Percentiles rank a stretch among this genome's conserved stretches.
phyloP scores from a whole-genome alignment of 2,329 filamentous ascomycete species.

The Cladosporium sp. region DNA sequence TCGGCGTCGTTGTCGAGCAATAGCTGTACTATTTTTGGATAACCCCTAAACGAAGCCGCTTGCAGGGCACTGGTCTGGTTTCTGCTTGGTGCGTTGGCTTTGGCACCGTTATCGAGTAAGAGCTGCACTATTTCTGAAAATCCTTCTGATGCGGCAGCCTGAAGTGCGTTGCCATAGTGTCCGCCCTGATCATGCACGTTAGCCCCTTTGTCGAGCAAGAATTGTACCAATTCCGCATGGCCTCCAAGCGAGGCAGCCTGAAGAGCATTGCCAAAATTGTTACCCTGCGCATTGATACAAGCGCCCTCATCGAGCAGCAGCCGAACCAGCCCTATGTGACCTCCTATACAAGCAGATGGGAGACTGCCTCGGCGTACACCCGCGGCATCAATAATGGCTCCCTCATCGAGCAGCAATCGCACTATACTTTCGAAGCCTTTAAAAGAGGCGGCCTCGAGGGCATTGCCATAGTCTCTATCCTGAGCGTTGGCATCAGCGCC shows the following conservation, averaged over 20 bases:
- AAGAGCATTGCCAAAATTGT: slow-evolving; percentile 12
- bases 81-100: slow-evolving; percentile 13
- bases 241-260: slow-evolving; percentile 13
- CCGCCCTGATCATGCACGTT: slow-evolving; percentile 13
- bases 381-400: background rate
- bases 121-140: slow-evolving; percentile 9
- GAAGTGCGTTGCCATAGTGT: slow-evolving; percentile 12
- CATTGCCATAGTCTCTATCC: background rate
- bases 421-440: no score
- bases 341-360: no score
- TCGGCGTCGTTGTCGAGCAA: slow-evolving; percentile 15
- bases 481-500: background rate
- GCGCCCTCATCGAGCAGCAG: slow-evolving; percentile 17
- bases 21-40: slow-evolving; percentile 13
- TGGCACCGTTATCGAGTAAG: slow-evolving; percentile 12
- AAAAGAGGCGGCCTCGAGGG: background rate
- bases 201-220: slow-evolving; percentile 15
- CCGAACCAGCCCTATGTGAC: slow-evolving; percentile 11
- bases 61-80: slow-evolving; percentile 16
- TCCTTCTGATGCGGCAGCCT: slow-evolving; percentile 9
- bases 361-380: no score
- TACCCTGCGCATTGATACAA: slow-evolving; percentile 14
- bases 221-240: slow-evolving; percentile 13
- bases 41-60: slow-evolving; percentile 11
- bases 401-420: no score